phyloP scores from a whole-genome alignment of 768 basidiomycete genomes.

The Trichaptum fuscoviolaceum region DNA sequence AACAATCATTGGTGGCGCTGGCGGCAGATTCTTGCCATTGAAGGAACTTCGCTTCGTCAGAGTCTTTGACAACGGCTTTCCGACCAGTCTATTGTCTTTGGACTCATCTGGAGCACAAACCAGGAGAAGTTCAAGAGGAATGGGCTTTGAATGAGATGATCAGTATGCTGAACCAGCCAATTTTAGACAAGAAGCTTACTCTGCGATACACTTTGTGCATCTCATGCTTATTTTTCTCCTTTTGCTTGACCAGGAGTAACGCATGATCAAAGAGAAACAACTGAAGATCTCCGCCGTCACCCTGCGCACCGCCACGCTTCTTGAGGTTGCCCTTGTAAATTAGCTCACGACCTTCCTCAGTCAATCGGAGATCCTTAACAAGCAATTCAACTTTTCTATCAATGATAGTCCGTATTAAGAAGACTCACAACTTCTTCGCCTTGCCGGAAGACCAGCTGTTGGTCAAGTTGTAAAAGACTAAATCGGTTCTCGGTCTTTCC shows the following conservation, averaged over 20 bases:
- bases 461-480: conserved; percentile 89
- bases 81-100: neutral
- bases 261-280: conserved; percentile 98
- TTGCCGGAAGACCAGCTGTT: conserved; percentile 83
- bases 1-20: conserved; percentile 45
- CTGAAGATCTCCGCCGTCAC: conserved; percentile 82
- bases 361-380: conserved; percentile 72
- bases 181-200: conserved; percentile 39
- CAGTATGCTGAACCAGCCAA: conserved; percentile 1
- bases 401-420: neutral
- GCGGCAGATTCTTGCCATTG: conserved; percentile 31
- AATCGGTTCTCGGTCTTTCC: conserved; percentile 96
- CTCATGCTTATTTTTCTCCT: conserved; percentile 84
- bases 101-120: conserved; percentile 73
- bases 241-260: conserved; percentile 79
- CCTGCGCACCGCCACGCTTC: conserved; percentile 66
- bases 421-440: conserved; percentile 82
- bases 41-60: conserved; percentile 44
- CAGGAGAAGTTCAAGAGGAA: conserved; percentile 88
- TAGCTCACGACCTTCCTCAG: conserved; percentile 85
- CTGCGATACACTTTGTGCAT: conserved; percentile 91
- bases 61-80: conserved; percentile 24
- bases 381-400: neutral
- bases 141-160: conserved; percentile 55
- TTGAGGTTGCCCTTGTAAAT: conserved; percentile 88